Evolutionary conservation across 179 eudicot species (phyloP).

Genomic region (Actinidia polygama): DNA sequence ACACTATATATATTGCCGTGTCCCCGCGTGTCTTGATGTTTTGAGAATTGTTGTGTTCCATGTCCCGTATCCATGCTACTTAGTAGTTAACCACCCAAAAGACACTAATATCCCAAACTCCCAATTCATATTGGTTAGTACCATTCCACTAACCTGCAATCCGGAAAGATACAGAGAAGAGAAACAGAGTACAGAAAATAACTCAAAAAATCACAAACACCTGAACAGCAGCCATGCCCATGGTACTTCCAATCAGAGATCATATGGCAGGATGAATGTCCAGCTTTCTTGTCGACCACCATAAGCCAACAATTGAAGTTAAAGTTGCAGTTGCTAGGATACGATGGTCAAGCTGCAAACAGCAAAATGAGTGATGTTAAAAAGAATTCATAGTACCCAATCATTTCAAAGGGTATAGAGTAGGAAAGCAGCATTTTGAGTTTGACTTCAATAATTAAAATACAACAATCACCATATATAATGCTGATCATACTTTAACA

Average conservation of each 20-base stretch:
- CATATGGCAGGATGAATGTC: constrained; percentile 91
- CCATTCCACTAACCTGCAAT: background rate
- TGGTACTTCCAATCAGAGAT: constrained; percentile 70
- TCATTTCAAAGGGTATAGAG: background rate
- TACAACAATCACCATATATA: background rate
- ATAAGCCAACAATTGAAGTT: constrained; percentile 65
- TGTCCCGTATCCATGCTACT: no score
- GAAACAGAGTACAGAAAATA: background rate
- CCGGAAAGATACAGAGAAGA: background rate
- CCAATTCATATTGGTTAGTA: background rate
- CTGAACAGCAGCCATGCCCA: constrained; percentile 96
- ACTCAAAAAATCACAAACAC: constrained; percentile 33
- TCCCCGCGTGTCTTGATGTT: no score
- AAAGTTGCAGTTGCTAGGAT: constrained; percentile 82
- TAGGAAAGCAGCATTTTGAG: background rate
- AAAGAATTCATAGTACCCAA: background rate
- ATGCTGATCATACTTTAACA: background rate
- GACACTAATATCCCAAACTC: no score
- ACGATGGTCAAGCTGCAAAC: constrained; percentile 86
- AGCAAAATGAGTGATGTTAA: background rate
- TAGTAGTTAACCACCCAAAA: no score
- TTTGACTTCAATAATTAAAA: background rate
- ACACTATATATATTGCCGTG: no score
- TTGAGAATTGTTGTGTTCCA: no score
- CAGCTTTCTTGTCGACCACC: constrained; percentile 79